Percentiles rank a stretch among this genome's conserved stretches.
Conservation (phyloP, 1,139 yeast genomes). For the Candida sp. region DNA sequence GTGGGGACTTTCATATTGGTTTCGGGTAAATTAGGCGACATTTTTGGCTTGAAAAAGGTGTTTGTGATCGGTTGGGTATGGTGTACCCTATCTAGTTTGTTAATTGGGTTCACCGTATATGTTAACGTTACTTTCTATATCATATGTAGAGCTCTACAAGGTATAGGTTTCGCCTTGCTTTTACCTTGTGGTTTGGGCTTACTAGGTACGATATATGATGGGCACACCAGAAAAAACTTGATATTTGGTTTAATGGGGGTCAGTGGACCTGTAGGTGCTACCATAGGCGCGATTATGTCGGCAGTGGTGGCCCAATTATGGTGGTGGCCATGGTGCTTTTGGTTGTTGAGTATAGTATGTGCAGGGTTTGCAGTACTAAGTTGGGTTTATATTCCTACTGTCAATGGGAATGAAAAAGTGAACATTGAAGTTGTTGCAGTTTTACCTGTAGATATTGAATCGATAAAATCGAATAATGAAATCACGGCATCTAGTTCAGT, state of each 20-base stretch:
- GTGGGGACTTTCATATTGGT: slow-evolving; percentile 53
- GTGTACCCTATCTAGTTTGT: slow-evolving; percentile 40
- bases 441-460: not conserved
- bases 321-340: slow-evolving; percentile 56
- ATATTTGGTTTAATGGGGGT: slow-evolving; percentile 52
- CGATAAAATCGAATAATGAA: not conserved
- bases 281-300: slow-evolving; percentile 46
- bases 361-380: slow-evolving; percentile 24
- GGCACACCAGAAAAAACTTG: slow-evolving; percentile 46
- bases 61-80: slow-evolving; percentile 44
- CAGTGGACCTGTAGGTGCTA: slow-evolving; percentile 55
- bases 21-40: slow-evolving; percentile 52
- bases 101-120: slow-evolving; percentile 46
- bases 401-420: not conserved
- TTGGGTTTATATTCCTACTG: slow-evolving; percentile 29
- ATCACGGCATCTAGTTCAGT: not conserved
- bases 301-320: slow-evolving; percentile 40
- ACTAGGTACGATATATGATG: slow-evolving; percentile 35
- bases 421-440: not conserved
- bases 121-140: slow-evolving; percentile 44
- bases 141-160: slow-evolving; percentile 51
- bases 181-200: slow-evolving; percentile 54
- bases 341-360: slow-evolving; percentile 38
- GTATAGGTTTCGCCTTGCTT: slow-evolving; percentile 51
- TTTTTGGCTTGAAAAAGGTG: slow-evolving; percentile 45